phyloP scores from a whole-genome alignment of 768 basidiomycete species.

The Mycena capillaripes region DNA sequence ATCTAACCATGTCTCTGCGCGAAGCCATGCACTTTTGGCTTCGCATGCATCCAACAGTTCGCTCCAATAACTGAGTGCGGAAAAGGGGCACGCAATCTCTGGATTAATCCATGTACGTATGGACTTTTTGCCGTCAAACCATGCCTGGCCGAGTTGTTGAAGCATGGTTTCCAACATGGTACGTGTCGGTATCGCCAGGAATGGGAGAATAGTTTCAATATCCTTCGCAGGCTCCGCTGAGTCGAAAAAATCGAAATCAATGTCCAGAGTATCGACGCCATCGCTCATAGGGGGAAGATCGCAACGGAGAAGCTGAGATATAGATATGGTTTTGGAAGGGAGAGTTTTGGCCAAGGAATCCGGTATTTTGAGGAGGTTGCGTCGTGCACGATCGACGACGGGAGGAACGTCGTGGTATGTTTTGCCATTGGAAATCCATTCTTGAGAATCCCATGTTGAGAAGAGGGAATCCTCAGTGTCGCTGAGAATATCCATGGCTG shows the following conservation, averaged over 20 bases:
- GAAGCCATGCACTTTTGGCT: constrained; percentile 7
- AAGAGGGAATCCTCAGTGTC: no score
- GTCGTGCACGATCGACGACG: not conserved
- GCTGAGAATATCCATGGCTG: no score
- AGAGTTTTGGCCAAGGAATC: not conserved
- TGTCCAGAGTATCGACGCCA: not conserved
- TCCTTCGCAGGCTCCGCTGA: not conserved
- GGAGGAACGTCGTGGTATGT: no score
- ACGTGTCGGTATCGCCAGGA: not conserved
- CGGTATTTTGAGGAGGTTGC: not conserved
- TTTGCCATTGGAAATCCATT: no score
- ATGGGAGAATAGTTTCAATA: not conserved
- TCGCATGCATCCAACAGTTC: constrained; percentile 12
- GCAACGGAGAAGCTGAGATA: not conserved
- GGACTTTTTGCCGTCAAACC: constrained; percentile 19
- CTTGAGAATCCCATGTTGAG: no score
- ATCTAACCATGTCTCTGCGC: not conserved
- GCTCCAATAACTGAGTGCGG: not conserved
- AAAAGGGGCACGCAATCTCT: constrained; percentile 8
- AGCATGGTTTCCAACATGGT: not conserved
- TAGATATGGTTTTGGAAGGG: not conserved
- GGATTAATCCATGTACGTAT: not conserved
- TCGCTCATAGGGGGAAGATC: not conserved
- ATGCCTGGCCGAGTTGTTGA: not conserved
- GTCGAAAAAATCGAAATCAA: not conserved